A percentile compares a stretch with the other conserved stretches of the same genome.
Evolutionary conservation across 495 filamentous ascomycete species (phyloP).

Genomic region (Xylaria palmicola): DNA sequence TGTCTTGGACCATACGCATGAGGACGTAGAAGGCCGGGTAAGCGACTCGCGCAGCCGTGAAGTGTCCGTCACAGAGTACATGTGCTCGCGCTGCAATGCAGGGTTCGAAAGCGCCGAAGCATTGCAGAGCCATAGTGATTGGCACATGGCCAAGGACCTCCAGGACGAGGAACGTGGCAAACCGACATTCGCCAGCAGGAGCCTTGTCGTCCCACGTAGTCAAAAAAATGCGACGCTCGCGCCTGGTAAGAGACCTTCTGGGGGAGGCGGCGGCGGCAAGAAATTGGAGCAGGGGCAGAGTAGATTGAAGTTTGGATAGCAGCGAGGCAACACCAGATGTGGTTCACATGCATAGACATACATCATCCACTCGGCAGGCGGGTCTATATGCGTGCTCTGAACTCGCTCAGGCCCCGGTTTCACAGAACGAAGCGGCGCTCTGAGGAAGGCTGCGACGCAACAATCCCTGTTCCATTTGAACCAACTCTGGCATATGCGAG

Average conservation of each 20-base stretch:
- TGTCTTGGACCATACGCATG: conserved; percentile 23
- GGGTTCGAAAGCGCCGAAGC: conserved; percentile 52
- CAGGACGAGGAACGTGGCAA: conserved; percentile 59
- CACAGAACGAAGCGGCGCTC: conserved; percentile 4
- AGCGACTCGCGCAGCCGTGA: conserved; percentile 33
- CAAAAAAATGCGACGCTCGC: conserved; percentile 33
- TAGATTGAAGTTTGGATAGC: conserved; percentile 68
- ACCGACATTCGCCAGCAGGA: conserved; percentile 40
- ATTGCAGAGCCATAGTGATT: conserved; percentile 81
- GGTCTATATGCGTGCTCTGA: conserved; percentile 20
- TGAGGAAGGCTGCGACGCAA: conserved; percentile 6
- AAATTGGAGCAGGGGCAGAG: conserved; percentile 77
- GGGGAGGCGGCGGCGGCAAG: conserved; percentile 25
- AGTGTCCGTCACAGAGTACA: conserved; percentile 46
- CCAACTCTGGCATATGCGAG: neutral
- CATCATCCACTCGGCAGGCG: conserved; percentile 26
- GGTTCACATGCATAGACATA: conserved; percentile 18
- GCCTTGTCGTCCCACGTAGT: conserved; percentile 29
- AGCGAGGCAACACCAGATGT: conserved; percentile 22
- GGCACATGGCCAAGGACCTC: conserved; percentile 91
- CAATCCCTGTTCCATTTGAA: neutral
- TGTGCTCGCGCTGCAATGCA: conserved; percentile 66
- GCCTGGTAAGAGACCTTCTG: conserved; percentile 28
- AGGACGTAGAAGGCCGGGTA: conserved; percentile 12
- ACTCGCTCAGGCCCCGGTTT: neutral